Base-by-base conservation (phyloP, 2,329 filamentous ascomycete genomes). In the Epichloe brachyelytri region DNA sequence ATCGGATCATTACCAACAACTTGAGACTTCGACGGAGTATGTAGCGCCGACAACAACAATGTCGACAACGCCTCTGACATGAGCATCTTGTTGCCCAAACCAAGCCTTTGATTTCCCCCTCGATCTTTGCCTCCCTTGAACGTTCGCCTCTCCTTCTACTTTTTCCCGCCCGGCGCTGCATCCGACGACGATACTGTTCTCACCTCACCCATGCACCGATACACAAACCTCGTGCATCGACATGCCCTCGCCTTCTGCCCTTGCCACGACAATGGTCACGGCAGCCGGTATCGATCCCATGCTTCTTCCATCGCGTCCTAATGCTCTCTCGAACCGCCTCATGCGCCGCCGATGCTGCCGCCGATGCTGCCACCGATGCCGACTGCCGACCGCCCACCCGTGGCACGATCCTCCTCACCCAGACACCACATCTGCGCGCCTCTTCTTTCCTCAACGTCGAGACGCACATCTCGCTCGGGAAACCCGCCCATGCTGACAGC, bases 391-490 rank as follows among this genome's bases (percentile, higher is more conserved):
- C 47, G 47, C 44, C 54, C 54, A 43, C 52, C 55, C 46, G 47
- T 37, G 30, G 46, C 43, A 47, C 55, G 51, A 41, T 57, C 54
- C 4, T 56, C 53, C n/a, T 54, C 55, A 14, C 53, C 52, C 4
- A 53, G 56, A 39, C 47, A 51, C 19, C 51, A 54, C 45, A 10
- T 50, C 15, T 40, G 40, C 30, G 26, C 39, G 19, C 43, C 51
- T 38, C n/a, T 46, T 22, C n/a, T 49, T 10, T 37, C 47, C 19
- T 30, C 36, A 14, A 34, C 52, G 5, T 44, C 48, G 36, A 43
- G 38, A 34, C 39, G 40, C 22, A 36, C 43, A 8, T 36, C 15
- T 15, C 48, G 33, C 5, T 19, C 39, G 5, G 20, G 5, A 34
- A 51, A 49, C 17, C 34, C 26, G 17, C 48, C 45, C 7, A 15